Evolutionary conservation across 2,329 filamentous ascomycete species (phyloP), one percentile per base, ranked within the genome.

Genomic region (Hansfordia pulvinata): DNA sequence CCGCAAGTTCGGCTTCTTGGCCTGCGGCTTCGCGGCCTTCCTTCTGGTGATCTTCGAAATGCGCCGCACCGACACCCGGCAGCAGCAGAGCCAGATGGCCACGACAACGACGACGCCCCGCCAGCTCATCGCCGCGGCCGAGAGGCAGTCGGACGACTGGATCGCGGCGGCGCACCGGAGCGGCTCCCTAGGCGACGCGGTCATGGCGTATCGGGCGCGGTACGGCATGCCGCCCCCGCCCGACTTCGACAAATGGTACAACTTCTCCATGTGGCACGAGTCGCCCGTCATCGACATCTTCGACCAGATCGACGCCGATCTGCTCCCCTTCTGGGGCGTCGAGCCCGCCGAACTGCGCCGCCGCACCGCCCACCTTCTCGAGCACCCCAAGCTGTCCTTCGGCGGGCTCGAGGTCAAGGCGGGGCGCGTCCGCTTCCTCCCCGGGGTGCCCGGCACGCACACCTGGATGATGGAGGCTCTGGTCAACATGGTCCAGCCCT

Each of bases 201-300:
- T 76, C n/a, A 47, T 52, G 11, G 73, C 79, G 41, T 82, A 82
- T 45, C 62, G 62, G 28, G 60, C 62, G 24, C 64, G 76, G 30
- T 76, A 81, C 45, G 60, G 64, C 10, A 60, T 80, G 35, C 57
- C 68, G 17, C 76, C 76, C n/a, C 76, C 76, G 17, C 79, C 79
- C 3, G 63, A 79, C 38, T 81, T 80, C 37, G 73, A 80, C 45
- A 73, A 71, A 37, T 82, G 76, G 76, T 81, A 73, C 40, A 60
- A 71, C 27, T 79, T 77, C 39, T 76, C 76, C 4, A 64, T 61
- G 34, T 57, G 60, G 6, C 68, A 64, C 33, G 60, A 63, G 3
- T 72, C 77, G 1, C 59, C 70, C 30, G 50, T 82, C 34, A 70
- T 80, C 31, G 77, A 83, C 40, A 72, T 77, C 39, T 83, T 75